A percentile compares a stretch with the other conserved stretches of the same genome.
Conservation (phyloP, 2,329 filamentous ascomycete genomes). For the Thelonectria rubi region DNA sequence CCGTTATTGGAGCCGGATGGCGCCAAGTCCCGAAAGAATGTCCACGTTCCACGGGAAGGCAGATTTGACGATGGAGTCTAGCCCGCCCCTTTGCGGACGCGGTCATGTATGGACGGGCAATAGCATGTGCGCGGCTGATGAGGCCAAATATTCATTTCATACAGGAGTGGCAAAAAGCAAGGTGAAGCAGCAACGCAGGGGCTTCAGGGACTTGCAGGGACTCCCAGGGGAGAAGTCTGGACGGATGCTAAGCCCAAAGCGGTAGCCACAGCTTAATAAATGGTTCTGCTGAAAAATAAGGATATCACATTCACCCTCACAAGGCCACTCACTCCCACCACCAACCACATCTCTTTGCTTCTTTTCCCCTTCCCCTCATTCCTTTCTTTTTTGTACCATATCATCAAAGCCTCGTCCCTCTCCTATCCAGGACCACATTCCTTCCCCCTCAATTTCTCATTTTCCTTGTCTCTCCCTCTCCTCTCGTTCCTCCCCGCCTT, state of each 20-base stretch:
- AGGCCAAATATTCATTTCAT: not conserved
- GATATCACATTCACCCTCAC: too few relatives aligned
- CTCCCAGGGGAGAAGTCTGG: constrained; percentile 7
- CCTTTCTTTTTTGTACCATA: constrained; percentile 29
- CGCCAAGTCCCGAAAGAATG: too few relatives aligned
- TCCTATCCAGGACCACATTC: constrained; percentile 14
- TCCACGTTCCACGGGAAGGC: too few relatives aligned
- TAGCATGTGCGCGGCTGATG: too few relatives aligned
- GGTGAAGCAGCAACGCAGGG: not conserved
- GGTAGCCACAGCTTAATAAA: constrained; percentile 17
- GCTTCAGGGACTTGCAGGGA: not conserved
- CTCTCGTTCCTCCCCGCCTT: constrained; percentile 11
- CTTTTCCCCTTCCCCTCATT: constrained; percentile 27
- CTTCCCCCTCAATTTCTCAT: constrained; percentile 23
- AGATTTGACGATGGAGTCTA: too few relatives aligned
- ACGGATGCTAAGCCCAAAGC: constrained; percentile 21
- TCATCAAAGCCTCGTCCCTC: constrained; percentile 8
- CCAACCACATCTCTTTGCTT: constrained; percentile 21
- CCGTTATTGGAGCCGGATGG: too few relatives aligned
- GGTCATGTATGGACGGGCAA: too few relatives aligned
- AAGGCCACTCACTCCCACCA: constrained; percentile 21
- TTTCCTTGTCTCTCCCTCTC: constrained; percentile 19
- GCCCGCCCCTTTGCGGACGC: too few relatives aligned
- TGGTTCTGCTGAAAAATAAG: constrained; percentile 13
- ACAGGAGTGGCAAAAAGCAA: not conserved